Conservation (phyloP, 2,329 filamentous ascomycete species). For the Curvularia verruculosa region DNA sequence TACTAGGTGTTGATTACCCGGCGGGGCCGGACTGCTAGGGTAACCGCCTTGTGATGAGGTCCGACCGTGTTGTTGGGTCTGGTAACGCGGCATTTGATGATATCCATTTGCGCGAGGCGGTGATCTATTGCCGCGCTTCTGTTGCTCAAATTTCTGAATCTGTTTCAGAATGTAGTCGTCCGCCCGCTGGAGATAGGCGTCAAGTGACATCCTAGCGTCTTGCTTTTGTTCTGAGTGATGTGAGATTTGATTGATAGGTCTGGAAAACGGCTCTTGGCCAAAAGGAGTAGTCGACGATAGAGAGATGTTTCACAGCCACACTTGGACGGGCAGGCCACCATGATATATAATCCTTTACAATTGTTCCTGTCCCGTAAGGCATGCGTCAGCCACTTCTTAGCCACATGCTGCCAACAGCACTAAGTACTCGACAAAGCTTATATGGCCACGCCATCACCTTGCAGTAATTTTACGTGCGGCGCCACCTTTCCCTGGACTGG, state of each 20-base stretch:
- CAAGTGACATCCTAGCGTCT: slow-evolving; percentile 15
- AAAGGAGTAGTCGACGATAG: slow-evolving; percentile 2
- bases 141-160: slow-evolving; percentile 28
- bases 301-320: slow-evolving; percentile 13
- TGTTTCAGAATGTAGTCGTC: slow-evolving; percentile 26
- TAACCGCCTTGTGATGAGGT: slow-evolving; percentile 9
- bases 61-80: slow-evolving; percentile 1
- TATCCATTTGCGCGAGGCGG: slow-evolving; percentile 14
- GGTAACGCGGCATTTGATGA: slow-evolving; percentile 12
- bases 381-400: slow-evolving; percentile 21
- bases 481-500: slow-evolving; percentile 9
- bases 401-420: slow-evolving; percentile 11
- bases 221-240: neutral
- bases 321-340: slow-evolving; percentile 1
- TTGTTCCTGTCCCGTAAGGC: slow-evolving; percentile 6
- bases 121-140: slow-evolving; percentile 15
- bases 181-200: slow-evolving; percentile 23
- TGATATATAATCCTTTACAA: slow-evolving; percentile 15
- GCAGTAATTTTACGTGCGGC: slow-evolving; percentile 10
- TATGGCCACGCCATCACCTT: slow-evolving; percentile 16
- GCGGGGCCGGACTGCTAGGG: slow-evolving; percentile 9
- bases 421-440: slow-evolving; percentile 16
- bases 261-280: neutral
- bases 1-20: slow-evolving; percentile 22
- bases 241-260: neutral